Evolutionary conservation across 2,329 filamentous ascomycete genomes (phyloP), one percentile per base, ranked within the genome.

Genomic region (Apiospora kogelbergensis): DNA sequence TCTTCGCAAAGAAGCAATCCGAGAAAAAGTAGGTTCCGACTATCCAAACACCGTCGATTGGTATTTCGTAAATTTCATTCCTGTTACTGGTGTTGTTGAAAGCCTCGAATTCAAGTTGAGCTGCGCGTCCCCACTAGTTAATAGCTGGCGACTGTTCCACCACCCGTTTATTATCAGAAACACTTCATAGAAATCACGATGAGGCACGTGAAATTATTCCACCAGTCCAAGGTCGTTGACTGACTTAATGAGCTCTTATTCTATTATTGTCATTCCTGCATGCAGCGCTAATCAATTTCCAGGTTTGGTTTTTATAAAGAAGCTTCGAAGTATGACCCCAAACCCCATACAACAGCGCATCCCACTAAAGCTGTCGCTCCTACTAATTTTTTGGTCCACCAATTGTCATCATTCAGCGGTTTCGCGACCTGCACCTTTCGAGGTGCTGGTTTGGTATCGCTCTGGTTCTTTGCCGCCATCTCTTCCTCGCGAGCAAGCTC

Each of bases 311-410:
- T 24, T 10, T 37, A 60, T 60, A 37, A n/a, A 9, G 75, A 68
- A 0, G 75, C 68, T 67, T 81, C 86, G 42, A 90, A 69, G 67
- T 85, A 86, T 1, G 88, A 87, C 5, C 87, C 85, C 24, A 89
- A 71, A 6, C 82, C 84, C 89, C 89, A 91, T 1, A 90, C 78
- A 60, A 88, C 77, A 11, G 84, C 86, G 74, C 89, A 91, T 0
- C 88, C 89, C n/a, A 83, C 85, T 67, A 92, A 79, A 9, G 88
- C 87, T 24, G 87, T 86, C 4, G 86, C 87, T n/a, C 90, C 89
- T 40, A 88, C 79, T 1, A 86, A 79, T 78, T 90, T 91, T 81
- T 90, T 91, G 2, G 83, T 86, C 85, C 88, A 91, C 88, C 90
- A 92, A 68, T 88, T 86, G 42, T 90, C 86, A 67, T 91, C 88